Evolutionary conservation across 768 basidiomycete genomes (phyloP).

Genomic region (Boletus barrowsii): DNA sequence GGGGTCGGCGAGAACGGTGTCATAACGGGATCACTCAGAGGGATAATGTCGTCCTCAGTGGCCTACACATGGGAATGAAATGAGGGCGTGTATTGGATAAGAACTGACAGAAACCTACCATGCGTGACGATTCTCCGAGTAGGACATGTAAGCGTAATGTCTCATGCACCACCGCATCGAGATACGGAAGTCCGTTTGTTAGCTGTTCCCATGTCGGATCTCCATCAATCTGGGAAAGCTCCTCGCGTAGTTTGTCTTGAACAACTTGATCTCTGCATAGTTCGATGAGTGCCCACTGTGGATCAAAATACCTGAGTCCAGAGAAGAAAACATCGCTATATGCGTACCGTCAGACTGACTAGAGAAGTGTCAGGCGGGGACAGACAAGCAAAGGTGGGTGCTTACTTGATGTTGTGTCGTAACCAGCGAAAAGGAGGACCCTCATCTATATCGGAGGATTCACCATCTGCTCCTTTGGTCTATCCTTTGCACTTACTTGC

Average conservation of each 20-base stretch:
- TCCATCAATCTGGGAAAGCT: conserved; percentile 40
- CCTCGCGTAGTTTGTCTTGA: conserved; percentile 48
- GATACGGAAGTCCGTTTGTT: conserved; percentile 46
- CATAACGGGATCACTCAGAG: conserved; percentile 45
- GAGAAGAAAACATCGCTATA: too few species aligned
- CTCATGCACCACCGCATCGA: conserved; percentile 51
- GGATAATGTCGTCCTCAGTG: conserved; percentile 53
- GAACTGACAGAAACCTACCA: conserved; percentile 2
- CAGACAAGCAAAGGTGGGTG: neutral
- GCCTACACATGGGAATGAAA: conserved; percentile 35
- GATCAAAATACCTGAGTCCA: neutral
- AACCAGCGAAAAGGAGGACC: conserved; percentile 38
- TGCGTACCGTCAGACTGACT: conserved; percentile 26
- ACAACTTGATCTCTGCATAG: conserved; percentile 41
- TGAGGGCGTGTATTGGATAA: neutral
- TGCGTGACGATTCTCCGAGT: conserved; percentile 20
- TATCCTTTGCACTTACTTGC: conserved; percentile 17
- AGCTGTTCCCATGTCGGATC: conserved; percentile 58
- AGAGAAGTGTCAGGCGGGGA: neutral
- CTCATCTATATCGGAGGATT: conserved; percentile 27
- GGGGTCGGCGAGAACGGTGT: conserved; percentile 35
- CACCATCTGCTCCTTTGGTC: neutral
- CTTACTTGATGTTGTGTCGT: conserved; percentile 41
- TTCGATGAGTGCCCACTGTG: conserved; percentile 54
- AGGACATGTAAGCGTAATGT: conserved; percentile 43